Evolutionary conservation across 495 filamentous ascomycete genomes (phyloP).

Genomic region (Tetracladium marchalianum): DNA sequence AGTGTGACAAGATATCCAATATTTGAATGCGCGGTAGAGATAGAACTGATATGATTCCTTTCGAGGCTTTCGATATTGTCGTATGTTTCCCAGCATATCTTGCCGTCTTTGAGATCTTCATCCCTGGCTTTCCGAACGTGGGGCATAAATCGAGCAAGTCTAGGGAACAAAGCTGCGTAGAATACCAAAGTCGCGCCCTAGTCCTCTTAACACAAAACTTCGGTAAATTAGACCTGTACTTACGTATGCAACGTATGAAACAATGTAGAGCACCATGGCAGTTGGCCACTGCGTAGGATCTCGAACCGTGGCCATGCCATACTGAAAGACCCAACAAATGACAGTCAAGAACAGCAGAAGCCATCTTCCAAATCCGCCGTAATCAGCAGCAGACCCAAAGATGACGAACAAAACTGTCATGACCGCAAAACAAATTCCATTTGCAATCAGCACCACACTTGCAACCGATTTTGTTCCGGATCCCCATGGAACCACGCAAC

Average conservation of each 20-base stretch:
- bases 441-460: slow-evolving; percentile 37
- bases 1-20: slow-evolving; percentile 37
- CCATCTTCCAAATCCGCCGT: slow-evolving; percentile 40
- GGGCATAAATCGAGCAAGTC: slow-evolving; percentile 35
- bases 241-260: slow-evolving; percentile 34
- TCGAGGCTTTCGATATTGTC: slow-evolving; percentile 39
- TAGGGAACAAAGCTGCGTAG: slow-evolving; percentile 39
- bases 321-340: slow-evolving; percentile 38
- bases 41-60: slow-evolving; percentile 37
- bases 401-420: slow-evolving; percentile 41
- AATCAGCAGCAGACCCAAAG: slow-evolving; percentile 39
- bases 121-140: slow-evolving; percentile 36
- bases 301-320: slow-evolving; percentile 34
- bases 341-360: slow-evolving; percentile 35
- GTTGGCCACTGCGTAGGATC: slow-evolving; percentile 36
- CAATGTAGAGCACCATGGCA: slow-evolving; percentile 38
- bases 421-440: slow-evolving; percentile 39
- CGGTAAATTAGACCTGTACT: not conserved
- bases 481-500: slow-evolving; percentile 37
- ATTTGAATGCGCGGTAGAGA: slow-evolving; percentile 41
- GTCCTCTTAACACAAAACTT: not conserved
- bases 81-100: slow-evolving; percentile 31
- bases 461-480: slow-evolving; percentile 33
- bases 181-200: slow-evolving; percentile 36
- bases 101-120: slow-evolving; percentile 33